Evolutionary conservation across 2,329 filamentous ascomycete genomes (phyloP).

Genomic region (Grosmannia penicillata): DNA sequence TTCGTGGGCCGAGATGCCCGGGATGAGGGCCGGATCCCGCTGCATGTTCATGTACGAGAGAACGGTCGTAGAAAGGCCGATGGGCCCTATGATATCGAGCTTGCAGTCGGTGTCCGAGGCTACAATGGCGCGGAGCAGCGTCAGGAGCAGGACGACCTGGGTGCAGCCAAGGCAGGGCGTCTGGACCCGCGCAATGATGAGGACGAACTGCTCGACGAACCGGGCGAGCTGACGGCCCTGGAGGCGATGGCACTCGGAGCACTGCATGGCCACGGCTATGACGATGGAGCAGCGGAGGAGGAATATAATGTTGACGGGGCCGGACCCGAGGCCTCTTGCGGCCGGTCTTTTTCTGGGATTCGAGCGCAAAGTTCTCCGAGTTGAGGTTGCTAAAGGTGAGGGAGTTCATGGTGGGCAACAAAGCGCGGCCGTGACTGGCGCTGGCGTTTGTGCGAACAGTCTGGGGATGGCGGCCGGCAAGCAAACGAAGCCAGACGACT

Average conservation of each 20-base stretch:
- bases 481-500: too few species aligned
- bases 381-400: constrained; percentile 7
- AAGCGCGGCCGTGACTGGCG: too few species aligned
- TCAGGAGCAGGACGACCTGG: constrained; percentile 3
- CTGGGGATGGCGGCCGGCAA: too few species aligned
- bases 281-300: constrained; percentile 1
- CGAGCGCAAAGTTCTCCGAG: constrained; percentile 6
- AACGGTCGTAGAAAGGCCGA: constrained; percentile 6
- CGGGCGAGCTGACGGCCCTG: constrained; percentile 4
- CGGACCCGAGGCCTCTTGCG: constrained; percentile 6
- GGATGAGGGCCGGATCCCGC: constrained; percentile 10
- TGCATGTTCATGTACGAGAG: constrained; percentile 11
- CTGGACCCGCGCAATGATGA: background rate
- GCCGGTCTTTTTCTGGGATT: constrained; percentile 5
- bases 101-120: constrained; percentile 4
- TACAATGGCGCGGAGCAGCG: constrained; percentile 2
- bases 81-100: background rate
- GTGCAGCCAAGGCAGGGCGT: constrained; percentile 3
- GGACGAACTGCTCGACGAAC: constrained; percentile 2
- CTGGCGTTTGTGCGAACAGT: too few species aligned
- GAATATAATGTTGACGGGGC: constrained; percentile 1
- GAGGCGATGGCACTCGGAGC: constrained; percentile 2
- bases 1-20: constrained; percentile 7
- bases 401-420: background rate
- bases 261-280: constrained; percentile 5